Evolutionary conservation across 306 rosid species (phyloP).

Genomic region (Acmispon strigosus): DNA sequence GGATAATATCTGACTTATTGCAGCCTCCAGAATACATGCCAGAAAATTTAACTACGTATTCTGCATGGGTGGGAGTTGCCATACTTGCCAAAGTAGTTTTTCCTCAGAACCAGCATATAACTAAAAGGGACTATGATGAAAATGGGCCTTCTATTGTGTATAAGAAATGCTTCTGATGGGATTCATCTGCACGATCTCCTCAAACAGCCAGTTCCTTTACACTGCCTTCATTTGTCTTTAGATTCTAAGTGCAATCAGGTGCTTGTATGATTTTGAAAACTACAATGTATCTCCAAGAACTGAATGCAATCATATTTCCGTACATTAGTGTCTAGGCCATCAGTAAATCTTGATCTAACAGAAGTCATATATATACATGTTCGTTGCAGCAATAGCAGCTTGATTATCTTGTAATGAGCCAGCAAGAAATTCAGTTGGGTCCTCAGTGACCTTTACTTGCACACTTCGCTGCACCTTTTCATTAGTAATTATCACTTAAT

Average conservation of each 20-base stretch:
- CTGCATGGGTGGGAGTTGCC: constrained; percentile 99
- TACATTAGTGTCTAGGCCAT: neutral
- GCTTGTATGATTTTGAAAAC: neutral
- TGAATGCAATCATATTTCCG: constrained; percentile 8
- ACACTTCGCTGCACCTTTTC: too few species aligned
- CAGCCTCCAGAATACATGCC: constrained; percentile 75
- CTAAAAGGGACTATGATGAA: constrained; percentile 95
- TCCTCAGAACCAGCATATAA: constrained; percentile 94
- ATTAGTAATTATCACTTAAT: too few species aligned
- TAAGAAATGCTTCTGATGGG: constrained; percentile 72
- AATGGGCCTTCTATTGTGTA: constrained; percentile 95
- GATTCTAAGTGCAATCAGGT: constrained; percentile 16
- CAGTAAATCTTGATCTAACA: neutral
- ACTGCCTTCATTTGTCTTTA: constrained; percentile 12
- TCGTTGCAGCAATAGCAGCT: too few species aligned
- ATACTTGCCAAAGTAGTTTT: constrained; percentile 98
- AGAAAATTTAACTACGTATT: constrained; percentile 61
- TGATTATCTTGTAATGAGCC: too few species aligned
- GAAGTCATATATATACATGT: neutral
- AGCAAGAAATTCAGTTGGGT: too few species aligned
- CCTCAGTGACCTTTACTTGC: too few species aligned
- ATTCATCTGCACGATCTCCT: neutral
- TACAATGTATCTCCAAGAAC: neutral
- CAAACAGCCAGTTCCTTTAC: neutral
- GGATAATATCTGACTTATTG: neutral